These are phyloP conservation scores for Calonectria henricotiae DNA, from an alignment of 2,329 filamentous ascomycete species.

Conservation along the genomic window DNA sequence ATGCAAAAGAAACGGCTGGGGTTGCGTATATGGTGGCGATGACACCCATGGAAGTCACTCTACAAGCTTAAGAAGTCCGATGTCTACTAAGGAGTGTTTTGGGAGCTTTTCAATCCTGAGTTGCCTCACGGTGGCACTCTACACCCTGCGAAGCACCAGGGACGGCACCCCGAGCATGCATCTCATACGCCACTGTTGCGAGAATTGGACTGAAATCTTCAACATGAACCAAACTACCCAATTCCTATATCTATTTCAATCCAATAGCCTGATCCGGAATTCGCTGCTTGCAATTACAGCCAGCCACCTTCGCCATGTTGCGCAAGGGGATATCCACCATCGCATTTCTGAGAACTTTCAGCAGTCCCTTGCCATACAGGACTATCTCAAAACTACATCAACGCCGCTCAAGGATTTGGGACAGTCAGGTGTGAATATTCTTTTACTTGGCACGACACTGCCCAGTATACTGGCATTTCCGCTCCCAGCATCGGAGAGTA, in stretches of 20 bases:
- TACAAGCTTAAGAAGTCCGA: not conserved
- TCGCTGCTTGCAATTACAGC: slow-evolving; percentile 10
- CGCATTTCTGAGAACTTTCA: slow-evolving; percentile 21
- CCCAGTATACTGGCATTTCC: slow-evolving; percentile 12
- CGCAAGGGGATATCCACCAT: slow-evolving; percentile 2
- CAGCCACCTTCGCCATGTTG: slow-evolving; percentile 1
- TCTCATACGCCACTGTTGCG: not conserved
- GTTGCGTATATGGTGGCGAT: slow-evolving; percentile 6
- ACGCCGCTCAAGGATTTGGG: slow-evolving; percentile 1
- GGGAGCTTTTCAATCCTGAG: not conserved
- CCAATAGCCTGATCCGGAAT: not conserved
- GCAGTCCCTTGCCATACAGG: slow-evolving; percentile 12
- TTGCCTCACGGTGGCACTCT: not conserved
- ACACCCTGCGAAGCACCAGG: slow-evolving; percentile 4
- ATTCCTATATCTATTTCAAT: not conserved
- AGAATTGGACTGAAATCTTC: slow-evolving; percentile 18
- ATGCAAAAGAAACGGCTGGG: slow-evolving; percentile 21
- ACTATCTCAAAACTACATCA: not conserved
- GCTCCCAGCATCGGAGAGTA: not conserved
- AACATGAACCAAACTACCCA: not conserved
- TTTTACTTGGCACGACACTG: not conserved
- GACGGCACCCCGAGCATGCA: slow-evolving; percentile 11
- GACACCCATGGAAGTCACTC: not conserved
- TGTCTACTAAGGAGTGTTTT: too few species aligned
- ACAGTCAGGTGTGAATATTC: not conserved